Base-by-base conservation (phyloP, 2,329 filamentous ascomycete genomes). In the Diaporthe sp. region DNA sequence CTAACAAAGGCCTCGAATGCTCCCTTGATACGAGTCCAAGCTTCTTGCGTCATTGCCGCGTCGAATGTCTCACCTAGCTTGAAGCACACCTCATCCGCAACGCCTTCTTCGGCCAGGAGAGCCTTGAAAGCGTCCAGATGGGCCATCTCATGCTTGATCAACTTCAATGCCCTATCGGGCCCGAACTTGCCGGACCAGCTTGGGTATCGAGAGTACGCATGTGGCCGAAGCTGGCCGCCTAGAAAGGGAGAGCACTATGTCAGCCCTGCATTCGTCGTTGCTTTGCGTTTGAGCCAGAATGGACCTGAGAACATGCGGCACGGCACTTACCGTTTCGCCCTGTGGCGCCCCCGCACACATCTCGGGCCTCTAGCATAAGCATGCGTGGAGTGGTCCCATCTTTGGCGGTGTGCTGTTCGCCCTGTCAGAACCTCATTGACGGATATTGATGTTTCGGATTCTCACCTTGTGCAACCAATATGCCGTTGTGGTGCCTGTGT, bases 61-160 rank as follows among this genome's bases (percentile, higher is more conserved):
- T 82, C 81, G 61, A 81, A 82, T 3, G 81, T 82, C 74, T 81
- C 78, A 27, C 80, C 79, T 10, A 81, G 78, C 25, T 78, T 77
- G 44, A 82, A 75, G 56, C 77, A 79, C 0, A 80, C 78, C 61
- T 81, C 79, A 15, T 81, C 79, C 0, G 79, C 73, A 32, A 82
- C 76, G 19, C 78, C 77, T 7, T 77, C 76, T n/a, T 73, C 76
- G 6, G 63, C 30, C 0, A 75, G 39, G n/a, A 73, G 27, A 12
- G 70, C 69, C 12, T 65, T 71, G 65, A 77, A 77, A 7, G 76
- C 76, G 5, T 71, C 58, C 9, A 82, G 75, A 71, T 82, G 81
- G 13, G 80, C 79, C 77, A 79, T 79, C 51, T 79, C 78, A 44
- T 79, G 78, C 59, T 77, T 77, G 71, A 82, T 80, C 25, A 82